Evolutionary conservation across 1,139 yeast species (phyloP).

Genomic region (Candida pseudocylindracea): DNA sequence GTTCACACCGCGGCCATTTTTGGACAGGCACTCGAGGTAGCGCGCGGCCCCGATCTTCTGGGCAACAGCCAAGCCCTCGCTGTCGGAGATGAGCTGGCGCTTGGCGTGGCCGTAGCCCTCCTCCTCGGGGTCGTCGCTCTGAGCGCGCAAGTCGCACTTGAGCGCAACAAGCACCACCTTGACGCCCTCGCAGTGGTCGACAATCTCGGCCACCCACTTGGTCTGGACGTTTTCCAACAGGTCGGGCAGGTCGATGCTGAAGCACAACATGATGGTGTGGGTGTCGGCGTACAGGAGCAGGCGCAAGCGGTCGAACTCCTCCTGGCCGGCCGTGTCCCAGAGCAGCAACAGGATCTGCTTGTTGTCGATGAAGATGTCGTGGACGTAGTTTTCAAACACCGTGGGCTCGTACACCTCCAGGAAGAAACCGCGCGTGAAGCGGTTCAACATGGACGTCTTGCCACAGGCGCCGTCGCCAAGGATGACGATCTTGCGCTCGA

Average conservation of each 20-base stretch:
- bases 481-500: conserved; percentile 84
- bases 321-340: conserved; percentile 99
- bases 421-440: conserved; percentile 91
- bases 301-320: conserved; percentile 84
- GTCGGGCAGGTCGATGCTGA: conserved; percentile 83
- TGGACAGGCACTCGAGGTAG: conserved; percentile 84
- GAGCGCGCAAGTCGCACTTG: conserved; percentile 74
- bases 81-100: conserved; percentile 44
- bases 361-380: conserved; percentile 89
- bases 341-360: conserved; percentile 80
- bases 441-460: conserved; percentile 77
- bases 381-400: conserved; percentile 92
- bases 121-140: conserved; percentile 12
- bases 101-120: conserved; percentile 14
- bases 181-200: conserved; percentile 94
- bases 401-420: conserved; percentile 98
- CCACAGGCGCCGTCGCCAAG: conserved; percentile 89
- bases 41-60: conserved; percentile 69
- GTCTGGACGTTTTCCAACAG: conserved; percentile 80
- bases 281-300: conserved; percentile 86
- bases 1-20: conserved; percentile 83
- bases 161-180: conserved; percentile 83
- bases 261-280: conserved; percentile 91
- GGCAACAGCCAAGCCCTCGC: conserved; percentile 74
- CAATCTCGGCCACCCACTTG: conserved; percentile 93